phyloP scores from a whole-genome alignment of 768 basidiomycete genomes.

The Termitomyces eurrhizus region DNA sequence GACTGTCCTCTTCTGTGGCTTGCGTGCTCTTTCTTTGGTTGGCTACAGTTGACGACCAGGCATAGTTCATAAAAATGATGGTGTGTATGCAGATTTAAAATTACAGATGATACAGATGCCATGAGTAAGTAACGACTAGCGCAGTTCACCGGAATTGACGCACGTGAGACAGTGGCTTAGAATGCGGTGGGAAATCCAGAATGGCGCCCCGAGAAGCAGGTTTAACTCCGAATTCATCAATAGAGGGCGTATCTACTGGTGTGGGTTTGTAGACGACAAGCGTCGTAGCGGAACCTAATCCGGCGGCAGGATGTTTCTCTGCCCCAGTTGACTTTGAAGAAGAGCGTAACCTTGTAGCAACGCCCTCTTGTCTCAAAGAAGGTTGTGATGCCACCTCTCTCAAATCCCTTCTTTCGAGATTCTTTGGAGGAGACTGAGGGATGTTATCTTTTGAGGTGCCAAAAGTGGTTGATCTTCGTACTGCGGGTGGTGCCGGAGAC shows the following conservation, averaged over 20 bases:
- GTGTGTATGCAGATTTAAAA: conserved; percentile 17
- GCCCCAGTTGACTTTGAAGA: conserved; percentile 1
- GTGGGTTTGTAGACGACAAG: conserved; percentile 60
- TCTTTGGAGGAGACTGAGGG: conserved; percentile 9
- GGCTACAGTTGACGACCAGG: conserved; percentile 43
- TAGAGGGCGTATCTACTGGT: conserved; percentile 37
- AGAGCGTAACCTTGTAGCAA: conserved; percentile 3
- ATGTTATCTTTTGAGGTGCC: conserved; percentile 23
- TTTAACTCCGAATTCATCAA: conserved; percentile 49
- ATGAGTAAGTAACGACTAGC: conserved; percentile 41
- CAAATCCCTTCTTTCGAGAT: conserved; percentile 2
- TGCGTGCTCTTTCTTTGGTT: conserved; percentile 69
- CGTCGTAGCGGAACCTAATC: conserved; percentile 72
- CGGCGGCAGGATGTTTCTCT: conserved; percentile 26
- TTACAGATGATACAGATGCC: conserved; percentile 22
- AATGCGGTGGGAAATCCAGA: conserved; percentile 37
- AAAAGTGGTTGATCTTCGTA: conserved; percentile 36
- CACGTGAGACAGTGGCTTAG: conserved; percentile 78
- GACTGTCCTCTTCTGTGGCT: conserved; percentile 41
- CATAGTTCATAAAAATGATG: conserved; percentile 11
- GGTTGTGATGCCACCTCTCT: conserved; percentile 26
- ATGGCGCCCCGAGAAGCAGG: conserved; percentile 18
- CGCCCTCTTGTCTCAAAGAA: conserved; percentile 9
- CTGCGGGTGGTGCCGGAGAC: conserved; percentile 37
- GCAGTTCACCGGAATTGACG: conserved; percentile 70